Conservation (phyloP, 164 flowering plant genomes). For the Vitis rotundifolia region DNA sequence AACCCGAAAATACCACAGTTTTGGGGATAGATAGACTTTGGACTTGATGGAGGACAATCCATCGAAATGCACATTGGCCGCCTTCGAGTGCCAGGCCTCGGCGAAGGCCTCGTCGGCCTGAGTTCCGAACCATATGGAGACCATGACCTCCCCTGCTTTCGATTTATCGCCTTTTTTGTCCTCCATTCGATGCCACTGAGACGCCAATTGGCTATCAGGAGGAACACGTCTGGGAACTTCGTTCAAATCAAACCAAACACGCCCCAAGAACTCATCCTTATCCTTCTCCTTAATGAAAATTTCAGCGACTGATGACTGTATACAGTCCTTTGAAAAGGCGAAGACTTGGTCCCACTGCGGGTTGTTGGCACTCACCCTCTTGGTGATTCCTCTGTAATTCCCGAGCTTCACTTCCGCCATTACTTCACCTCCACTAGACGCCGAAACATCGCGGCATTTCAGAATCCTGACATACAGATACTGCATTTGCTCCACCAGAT, state of each 20-base stretch:
- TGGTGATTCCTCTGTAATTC: constrained; percentile 59
- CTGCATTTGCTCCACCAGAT: constrained; percentile 74
- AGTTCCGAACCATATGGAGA: constrained; percentile 68
- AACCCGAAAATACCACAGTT: constrained; percentile 62
- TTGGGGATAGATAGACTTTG: constrained; percentile 68
- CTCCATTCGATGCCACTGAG: constrained; percentile 73
- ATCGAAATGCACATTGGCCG: constrained; percentile 57
- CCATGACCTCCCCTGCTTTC: constrained; percentile 56
- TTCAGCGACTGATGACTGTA: constrained; percentile 61
- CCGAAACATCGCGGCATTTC: constrained; percentile 38
- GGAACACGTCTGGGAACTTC: constrained; percentile 67
- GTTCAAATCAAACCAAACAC: constrained; percentile 58
- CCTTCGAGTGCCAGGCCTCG: constrained; percentile 74
- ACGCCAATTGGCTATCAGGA: constrained; percentile 69
- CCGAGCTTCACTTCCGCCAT: constrained; percentile 63
- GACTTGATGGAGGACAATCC: constrained; percentile 51
- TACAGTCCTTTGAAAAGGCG: constrained; percentile 63
- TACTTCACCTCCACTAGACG: constrained; percentile 38
- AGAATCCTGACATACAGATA: constrained; percentile 61
- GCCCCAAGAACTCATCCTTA: constrained; percentile 54
- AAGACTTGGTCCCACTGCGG: constrained; percentile 62
- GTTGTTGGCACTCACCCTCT: constrained; percentile 28
- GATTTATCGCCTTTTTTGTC: constrained; percentile 44
- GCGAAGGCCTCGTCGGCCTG: constrained; percentile 72
- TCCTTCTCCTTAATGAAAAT: constrained; percentile 48